Base-by-base conservation (phyloP, 768 basidiomycete genomes). In the Auriscalpium microsporum region DNA sequence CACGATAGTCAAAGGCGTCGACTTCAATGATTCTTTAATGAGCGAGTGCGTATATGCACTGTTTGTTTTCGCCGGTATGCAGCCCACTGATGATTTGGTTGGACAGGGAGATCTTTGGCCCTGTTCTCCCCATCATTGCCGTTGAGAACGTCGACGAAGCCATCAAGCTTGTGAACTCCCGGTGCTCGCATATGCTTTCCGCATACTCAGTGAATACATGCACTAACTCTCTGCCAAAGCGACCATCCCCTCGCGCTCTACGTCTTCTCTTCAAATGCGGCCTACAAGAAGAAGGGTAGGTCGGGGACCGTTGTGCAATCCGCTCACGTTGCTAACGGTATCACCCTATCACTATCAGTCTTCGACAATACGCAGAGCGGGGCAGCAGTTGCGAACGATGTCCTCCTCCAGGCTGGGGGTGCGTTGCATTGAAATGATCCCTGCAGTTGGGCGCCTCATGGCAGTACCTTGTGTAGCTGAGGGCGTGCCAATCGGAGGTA, bases 41-140 rank as follows among this genome's bases (percentile, higher is more conserved):
- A 74, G 74, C 64, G 83, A 87, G 87, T 86, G 62, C 44, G 83
- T 3, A 16, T 9, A 35, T 10, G n/a, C 28, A 28, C 1, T 28
- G 28, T 28, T 28, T 28, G 28, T 28, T 28, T 28, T 28, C 7
- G 4, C 28, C 28, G 1, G 4, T 28, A 28, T 28, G 28, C 28
- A 28, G 28, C 28, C 28, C 28, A 5, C 28, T 28, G 28, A 28
- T 28, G 7, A 28, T 28, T 28, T 28, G 28, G 28, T 28, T 7
- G 28, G 28, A 0, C 56, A 90, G 88, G 56, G 91, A 93, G 62
- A 75, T 92, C 37, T 92, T 94, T 63, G 91, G 89, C 0, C 90
- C 91, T 10, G 59, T 93, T 9, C 71, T 94, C 19, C 84, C 88
- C 3, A 73, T 94, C 38, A 71, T 92, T 0, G 78, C 85, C 0